A percentile compares a stretch with the other conserved stretches of the same genome.
Evolutionary conservation across 108 stramenopile genomes (phyloP).

Genomic region (Skeletonema grethae): DNA sequence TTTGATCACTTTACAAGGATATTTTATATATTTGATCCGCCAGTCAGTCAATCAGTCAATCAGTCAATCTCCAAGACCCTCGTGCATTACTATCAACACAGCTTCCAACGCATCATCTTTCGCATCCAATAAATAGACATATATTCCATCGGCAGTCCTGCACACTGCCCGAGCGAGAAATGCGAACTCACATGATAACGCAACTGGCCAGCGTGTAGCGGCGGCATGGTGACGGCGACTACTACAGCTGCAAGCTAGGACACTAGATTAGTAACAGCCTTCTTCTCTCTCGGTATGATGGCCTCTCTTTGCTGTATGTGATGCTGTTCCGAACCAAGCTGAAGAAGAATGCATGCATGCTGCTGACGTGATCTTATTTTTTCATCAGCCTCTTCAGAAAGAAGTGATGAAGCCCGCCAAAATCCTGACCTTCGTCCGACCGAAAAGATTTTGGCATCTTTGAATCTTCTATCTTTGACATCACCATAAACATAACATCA

Average conservation of each 20-base stretch:
- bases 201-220: slow-evolving; percentile 50
- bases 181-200: slow-evolving; percentile 55
- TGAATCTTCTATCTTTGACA: too few species aligned
- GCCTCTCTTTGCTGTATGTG: too few species aligned
- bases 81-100: too few species aligned
- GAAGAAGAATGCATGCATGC: not conserved
- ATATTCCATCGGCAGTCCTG: not conserved
- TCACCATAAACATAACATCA: too few species aligned
- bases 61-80: too few species aligned
- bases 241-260: too few species aligned
- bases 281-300: too few species aligned
- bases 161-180: not conserved
- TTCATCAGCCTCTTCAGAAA: not conserved
- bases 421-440: not conserved
- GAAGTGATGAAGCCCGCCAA: not conserved
- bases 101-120: too few species aligned
- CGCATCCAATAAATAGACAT: too few species aligned
- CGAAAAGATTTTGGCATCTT: too few species aligned
- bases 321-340: too few species aligned
- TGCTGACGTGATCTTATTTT: not conserved
- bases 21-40: not conserved
- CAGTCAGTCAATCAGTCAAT: slow-evolving; percentile 6
- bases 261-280: too few species aligned
- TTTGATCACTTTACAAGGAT: not conserved
- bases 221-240: not conserved